Percentiles rank a stretch among this genome's conserved stretches.
phyloP scores from a whole-genome alignment of 495 filamentous ascomycete species.

The Penicillium parvum region DNA sequence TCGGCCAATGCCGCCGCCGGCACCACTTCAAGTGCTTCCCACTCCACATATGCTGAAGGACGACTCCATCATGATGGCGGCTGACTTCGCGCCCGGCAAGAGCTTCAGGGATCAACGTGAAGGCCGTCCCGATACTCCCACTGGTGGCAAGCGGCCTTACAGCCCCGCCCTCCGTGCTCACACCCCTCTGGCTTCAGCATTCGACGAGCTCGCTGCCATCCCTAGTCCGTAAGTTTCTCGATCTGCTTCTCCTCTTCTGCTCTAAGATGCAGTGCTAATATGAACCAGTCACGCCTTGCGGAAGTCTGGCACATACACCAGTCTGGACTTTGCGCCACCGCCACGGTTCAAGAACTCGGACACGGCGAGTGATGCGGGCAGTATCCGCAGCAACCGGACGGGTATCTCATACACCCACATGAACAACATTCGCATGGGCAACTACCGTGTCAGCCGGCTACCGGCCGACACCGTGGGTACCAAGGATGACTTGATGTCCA shows the following conservation, averaged over 20 bases:
- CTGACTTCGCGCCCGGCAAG: constrained; percentile 83
- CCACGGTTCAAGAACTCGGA: constrained; percentile 75
- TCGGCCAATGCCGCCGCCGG: constrained; percentile 68
- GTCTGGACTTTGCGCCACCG: constrained; percentile 92
- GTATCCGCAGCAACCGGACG: constrained; percentile 79
- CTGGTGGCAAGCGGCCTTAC: constrained; percentile 71
- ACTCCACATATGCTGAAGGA: constrained; percentile 84
- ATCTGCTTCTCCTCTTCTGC: neutral
- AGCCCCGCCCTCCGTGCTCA: constrained; percentile 64
- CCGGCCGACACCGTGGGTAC: constrained; percentile 81
- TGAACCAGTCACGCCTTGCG: constrained; percentile 67
- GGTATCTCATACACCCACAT: constrained; percentile 69
- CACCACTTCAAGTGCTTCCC: constrained; percentile 69
- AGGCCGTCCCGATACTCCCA: constrained; percentile 76
- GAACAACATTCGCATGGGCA: constrained; percentile 78
- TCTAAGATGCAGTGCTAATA: constrained; percentile 24
- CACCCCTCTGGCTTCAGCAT: constrained; percentile 73
- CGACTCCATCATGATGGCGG: constrained; percentile 68
- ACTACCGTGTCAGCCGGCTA: constrained; percentile 83
- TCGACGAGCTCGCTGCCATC: constrained; percentile 78
- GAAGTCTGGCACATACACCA: constrained; percentile 86
- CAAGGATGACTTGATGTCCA: constrained; percentile 61
- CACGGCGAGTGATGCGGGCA: constrained; percentile 75
- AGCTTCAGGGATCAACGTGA: constrained; percentile 61
- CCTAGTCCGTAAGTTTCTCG: constrained; percentile 79